Conservation (phyloP, 192 early-diverging fungal genomes). For the Backusella sp. region DNA sequence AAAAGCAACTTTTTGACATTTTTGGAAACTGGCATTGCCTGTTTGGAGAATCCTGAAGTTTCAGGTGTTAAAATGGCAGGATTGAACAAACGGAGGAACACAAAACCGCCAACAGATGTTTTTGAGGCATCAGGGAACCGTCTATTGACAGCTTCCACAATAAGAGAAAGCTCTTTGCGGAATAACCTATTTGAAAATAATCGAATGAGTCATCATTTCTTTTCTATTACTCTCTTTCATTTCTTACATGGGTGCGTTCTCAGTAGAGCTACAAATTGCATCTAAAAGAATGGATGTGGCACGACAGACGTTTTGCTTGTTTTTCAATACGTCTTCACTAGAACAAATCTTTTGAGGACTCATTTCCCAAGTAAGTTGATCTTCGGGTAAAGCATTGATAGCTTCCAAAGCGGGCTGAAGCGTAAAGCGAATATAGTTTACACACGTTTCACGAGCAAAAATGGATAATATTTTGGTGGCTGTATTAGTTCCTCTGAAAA, state of each 20-base stretch:
- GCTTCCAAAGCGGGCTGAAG: slow-evolving; percentile 69
- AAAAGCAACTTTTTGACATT: slow-evolving; percentile 81
- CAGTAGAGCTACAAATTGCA: slow-evolving; percentile 67
- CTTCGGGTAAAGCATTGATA: slow-evolving; percentile 43
- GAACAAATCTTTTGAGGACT: slow-evolving; percentile 72
- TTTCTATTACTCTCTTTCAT: neutral
- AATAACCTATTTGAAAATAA: slow-evolving; percentile 41
- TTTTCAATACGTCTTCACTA: slow-evolving; percentile 63
- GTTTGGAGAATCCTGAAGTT: slow-evolving; percentile 62
- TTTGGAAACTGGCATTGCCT: slow-evolving; percentile 56
- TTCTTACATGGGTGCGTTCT: slow-evolving; percentile 58
- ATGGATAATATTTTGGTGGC: slow-evolving; percentile 80
- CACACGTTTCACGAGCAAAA: slow-evolving; percentile 75
- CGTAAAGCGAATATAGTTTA: slow-evolving; percentile 73
- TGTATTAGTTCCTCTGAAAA: slow-evolving; percentile 89
- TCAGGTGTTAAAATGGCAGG: slow-evolving; percentile 93
- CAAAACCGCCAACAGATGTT: slow-evolving; percentile 89
- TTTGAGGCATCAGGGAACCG: slow-evolving; percentile 81
- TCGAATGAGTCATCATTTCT: neutral
- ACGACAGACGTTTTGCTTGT: slow-evolving; percentile 71
- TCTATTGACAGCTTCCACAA: slow-evolving; percentile 70
- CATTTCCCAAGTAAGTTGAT: slow-evolving; percentile 74
- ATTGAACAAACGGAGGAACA: slow-evolving; percentile 94
- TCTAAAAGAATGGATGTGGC: slow-evolving; percentile 79
- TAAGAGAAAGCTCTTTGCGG: slow-evolving; percentile 74